Conservation (phyloP, 129 eudicot genomes). For the Rutidosis leptorrhynchoides region DNA sequence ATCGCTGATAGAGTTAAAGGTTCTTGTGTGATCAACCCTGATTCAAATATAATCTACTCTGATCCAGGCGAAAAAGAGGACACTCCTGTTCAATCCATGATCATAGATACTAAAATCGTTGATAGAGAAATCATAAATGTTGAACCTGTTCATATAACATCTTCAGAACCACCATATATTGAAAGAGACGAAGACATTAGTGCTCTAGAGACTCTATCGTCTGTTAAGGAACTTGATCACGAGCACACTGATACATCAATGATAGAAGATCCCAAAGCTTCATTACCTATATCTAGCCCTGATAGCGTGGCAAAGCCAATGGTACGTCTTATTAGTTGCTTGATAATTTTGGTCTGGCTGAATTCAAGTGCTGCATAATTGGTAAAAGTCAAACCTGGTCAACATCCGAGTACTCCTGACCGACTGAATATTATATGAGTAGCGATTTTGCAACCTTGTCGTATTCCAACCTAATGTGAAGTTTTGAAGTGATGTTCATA, state of each 20-base stretch:
- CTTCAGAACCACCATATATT: constrained; percentile 26
- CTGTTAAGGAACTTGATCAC: constrained; percentile 24
- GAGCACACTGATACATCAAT: constrained; percentile 27
- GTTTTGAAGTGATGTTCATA: constrained; percentile 3
- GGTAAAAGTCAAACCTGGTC: too few relatives aligned
- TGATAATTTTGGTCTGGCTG: constrained; percentile 7
- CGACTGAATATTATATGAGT: too few relatives aligned
- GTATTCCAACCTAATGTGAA: not conserved
- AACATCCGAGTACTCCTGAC: too few relatives aligned
- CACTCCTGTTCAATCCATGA: constrained; percentile 21
- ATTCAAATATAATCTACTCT: constrained; percentile 10
- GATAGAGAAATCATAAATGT: constrained; percentile 22
- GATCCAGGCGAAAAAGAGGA: constrained; percentile 6
- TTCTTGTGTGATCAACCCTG: constrained; percentile 30
- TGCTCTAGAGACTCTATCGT: constrained; percentile 14
- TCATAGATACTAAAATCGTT: constrained; percentile 8
- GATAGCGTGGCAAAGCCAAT: constrained; percentile 17
- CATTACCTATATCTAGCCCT: constrained; percentile 17
- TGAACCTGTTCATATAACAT: constrained; percentile 15
- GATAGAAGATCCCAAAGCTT: constrained; percentile 25
- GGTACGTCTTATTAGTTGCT: constrained; percentile 33
- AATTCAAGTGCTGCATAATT: too few relatives aligned
- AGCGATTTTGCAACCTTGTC: too few relatives aligned
- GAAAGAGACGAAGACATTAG: constrained; percentile 21
- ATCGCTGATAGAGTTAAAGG: constrained; percentile 15